Conservation (phyloP, 2,329 filamentous ascomycete genomes). For the Beauveria rudraprayagi region DNA sequence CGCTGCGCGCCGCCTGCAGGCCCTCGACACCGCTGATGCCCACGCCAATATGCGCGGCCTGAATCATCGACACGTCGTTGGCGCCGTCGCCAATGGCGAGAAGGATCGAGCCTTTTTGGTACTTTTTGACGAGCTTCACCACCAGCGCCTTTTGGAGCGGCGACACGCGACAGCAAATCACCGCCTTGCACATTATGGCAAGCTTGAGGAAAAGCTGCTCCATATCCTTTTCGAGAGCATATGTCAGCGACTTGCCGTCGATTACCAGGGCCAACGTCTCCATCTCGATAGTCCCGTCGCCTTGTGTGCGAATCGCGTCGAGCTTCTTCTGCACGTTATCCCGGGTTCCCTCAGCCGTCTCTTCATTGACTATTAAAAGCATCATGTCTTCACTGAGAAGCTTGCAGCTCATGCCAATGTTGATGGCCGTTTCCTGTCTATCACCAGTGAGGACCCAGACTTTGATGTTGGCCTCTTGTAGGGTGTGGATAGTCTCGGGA, state of each 20-base stretch:
- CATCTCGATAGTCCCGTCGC: slow-evolving; percentile 65
- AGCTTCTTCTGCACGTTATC: slow-evolving; percentile 92
- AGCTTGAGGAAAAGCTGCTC: slow-evolving; percentile 91
- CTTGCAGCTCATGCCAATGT: slow-evolving; percentile 99
- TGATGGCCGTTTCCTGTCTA: slow-evolving; percentile 97
- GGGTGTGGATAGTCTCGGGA: slow-evolving; percentile 92
- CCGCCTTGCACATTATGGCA: slow-evolving; percentile 94
- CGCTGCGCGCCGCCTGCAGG: slow-evolving; percentile 89
- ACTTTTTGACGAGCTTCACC: slow-evolving; percentile 93
- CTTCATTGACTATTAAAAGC: slow-evolving; percentile 91
- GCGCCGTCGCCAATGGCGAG: slow-evolving; percentile 95
- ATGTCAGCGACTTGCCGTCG: slow-evolving; percentile 92
- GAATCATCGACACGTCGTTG: slow-evolving; percentile 99
- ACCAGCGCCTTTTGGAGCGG: slow-evolving; percentile 95
- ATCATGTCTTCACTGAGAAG: slow-evolving; percentile 99
- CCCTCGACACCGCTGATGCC: slow-evolving; percentile 97
- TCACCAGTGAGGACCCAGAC: slow-evolving; percentile 98
- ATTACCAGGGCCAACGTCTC: slow-evolving; percentile 89
- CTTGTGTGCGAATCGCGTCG: slow-evolving; percentile 79
- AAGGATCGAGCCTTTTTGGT: slow-evolving; percentile 80
- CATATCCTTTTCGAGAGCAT: slow-evolving; percentile 83
- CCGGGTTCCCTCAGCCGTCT: slow-evolving; percentile 66
- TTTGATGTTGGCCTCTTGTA: slow-evolving; percentile 96
- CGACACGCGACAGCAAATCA: slow-evolving; percentile 95
- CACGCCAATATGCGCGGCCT: slow-evolving; percentile 94